Evolutionary conservation across 441 rosid species (phyloP), one percentile per base, ranked within the genome.

Genomic region (Pelargonium myrrhifolium): DNA sequence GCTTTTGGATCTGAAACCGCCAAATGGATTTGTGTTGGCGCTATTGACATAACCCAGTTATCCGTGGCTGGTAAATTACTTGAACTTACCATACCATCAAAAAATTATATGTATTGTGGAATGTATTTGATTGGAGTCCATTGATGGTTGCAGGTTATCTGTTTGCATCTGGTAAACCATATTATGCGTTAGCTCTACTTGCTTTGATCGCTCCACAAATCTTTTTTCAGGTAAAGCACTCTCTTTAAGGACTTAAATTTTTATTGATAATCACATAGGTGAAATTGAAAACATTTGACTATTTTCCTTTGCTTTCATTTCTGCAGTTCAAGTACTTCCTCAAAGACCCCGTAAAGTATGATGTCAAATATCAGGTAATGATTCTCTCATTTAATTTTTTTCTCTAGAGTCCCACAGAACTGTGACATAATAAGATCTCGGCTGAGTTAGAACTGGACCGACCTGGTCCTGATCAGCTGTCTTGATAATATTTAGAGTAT

Each of bases 1-100:
- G 99, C 90, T 71, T 93, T 93, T 84, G 99, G 99, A 66, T 78
- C 95, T 69, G 99, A 93, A 81, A 78, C 96, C 71, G 99, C 99
- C 17, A 93, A 93, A 79, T 93, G 99, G 99, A 93, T 93, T n/a
- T 88, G 99, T 74, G 97, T 91, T 68, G 93, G 97, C 15, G 96
- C 97, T 56, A 91, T 93, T 49, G 97, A 93, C 81, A 70, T 93
- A 72, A 93, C 97, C 58, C 99, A 93, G 71, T 60, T 91, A 77
- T 89, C 99, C 61, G 86, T 93, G 26, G 96, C 96, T 22, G 99
- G 99, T 93, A 88, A 20, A 79, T 31, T 11, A 21, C 65, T 71
- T 17, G 24, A 11, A 17, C n/a, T 63, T 8, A 11, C 17, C 49
- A 6, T 31, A 31, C 35, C 35, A 4, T 31, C 4, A 3, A 31